Conservation (phyloP, 306 rosid genomes). For the Canavalia gladiata region DNA sequence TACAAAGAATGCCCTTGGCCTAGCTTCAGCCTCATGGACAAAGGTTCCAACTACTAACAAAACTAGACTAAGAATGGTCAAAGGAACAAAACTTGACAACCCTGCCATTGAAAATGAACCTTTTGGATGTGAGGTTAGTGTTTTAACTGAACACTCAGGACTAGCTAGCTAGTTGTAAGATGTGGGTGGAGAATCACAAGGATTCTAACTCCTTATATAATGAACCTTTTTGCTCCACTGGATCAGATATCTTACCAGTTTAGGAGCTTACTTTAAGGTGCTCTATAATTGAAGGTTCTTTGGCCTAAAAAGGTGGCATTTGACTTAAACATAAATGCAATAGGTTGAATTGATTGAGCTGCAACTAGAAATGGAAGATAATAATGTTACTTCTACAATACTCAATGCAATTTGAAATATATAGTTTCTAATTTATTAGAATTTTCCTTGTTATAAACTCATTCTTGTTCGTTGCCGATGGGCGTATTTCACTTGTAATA, state of each 20-base stretch:
- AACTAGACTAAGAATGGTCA: slow-evolving; percentile 28
- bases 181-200: neutral
- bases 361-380: neutral
- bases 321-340: slow-evolving; percentile 9
- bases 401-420: neutral
- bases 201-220: slow-evolving; percentile 46
- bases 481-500: neutral
- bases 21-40: slow-evolving; percentile 32
- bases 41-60: slow-evolving; percentile 8
- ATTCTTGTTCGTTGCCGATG: neutral
- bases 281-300: slow-evolving; percentile 33
- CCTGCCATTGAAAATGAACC: slow-evolving; percentile 41
- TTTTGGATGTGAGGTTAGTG: neutral
- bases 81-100: slow-evolving; percentile 25
- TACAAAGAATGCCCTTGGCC: slow-evolving; percentile 69
- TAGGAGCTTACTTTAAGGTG: slow-evolving; percentile 46
- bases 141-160: neutral
- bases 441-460: neutral
- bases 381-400: neutral
- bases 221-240: neutral
- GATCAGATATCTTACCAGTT: slow-evolving; percentile 12
- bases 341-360: neutral
- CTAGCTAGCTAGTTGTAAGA: neutral
- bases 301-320: neutral
- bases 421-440: neutral